These are phyloP conservation scores for Backusella circina DNA, from an alignment of 192 early-diverging fungal genomes.

Conservation along the genomic window DNA sequence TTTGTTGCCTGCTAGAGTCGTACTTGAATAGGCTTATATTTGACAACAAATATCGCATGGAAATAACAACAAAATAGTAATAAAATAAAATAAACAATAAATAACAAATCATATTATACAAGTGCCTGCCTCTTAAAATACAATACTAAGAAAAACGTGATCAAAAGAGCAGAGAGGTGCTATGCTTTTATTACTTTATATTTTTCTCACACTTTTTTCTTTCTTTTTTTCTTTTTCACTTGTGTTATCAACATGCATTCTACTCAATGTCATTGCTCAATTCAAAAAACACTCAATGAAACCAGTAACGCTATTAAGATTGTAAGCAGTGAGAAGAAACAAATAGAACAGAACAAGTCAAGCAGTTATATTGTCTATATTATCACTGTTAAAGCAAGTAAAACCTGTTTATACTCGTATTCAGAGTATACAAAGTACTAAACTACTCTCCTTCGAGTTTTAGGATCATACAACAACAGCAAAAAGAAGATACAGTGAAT, in stretches of 20 bases:
- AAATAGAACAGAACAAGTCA: neutral
- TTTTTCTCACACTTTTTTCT: neutral
- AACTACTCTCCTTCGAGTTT: no score
- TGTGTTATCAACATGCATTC: neutral
- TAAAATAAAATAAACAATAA: neutral
- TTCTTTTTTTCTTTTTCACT: neutral
- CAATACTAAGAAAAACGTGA: neutral
- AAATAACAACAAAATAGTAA: neutral
- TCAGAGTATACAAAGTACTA: neutral
- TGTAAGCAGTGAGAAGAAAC: neutral
- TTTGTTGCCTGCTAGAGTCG: slow-evolving; percentile 25
- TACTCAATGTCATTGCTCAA: neutral
- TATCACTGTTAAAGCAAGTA: neutral
- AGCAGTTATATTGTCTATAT: neutral
- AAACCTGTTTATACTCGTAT: no score
- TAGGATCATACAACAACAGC: neutral
- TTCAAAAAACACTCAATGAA: neutral
- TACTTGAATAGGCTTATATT: slow-evolving; percentile 18
- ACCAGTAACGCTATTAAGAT: neutral
- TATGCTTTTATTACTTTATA: neutral
- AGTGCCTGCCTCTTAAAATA: no score
- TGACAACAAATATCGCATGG: neutral
- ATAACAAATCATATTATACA: neutral
- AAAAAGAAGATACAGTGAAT: slow-evolving; percentile 85
- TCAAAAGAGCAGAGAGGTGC: neutral